These are phyloP conservation scores for Pogostemon cablin DNA, from an alignment of 257 asterid species.

Conservation along the genomic window DNA sequence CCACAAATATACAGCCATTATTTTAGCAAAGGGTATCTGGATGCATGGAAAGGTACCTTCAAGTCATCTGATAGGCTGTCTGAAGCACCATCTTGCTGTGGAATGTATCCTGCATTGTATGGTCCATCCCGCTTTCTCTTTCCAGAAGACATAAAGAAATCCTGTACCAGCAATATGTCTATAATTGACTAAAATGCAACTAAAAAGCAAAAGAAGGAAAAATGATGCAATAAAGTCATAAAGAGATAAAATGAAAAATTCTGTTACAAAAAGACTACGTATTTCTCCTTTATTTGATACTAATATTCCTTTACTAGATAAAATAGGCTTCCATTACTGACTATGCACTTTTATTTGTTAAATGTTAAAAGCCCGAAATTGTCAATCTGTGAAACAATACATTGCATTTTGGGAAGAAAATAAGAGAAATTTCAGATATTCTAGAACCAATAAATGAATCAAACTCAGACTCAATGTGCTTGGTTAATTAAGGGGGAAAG, in stretches of 20 bases:
- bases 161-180: slow-evolving; percentile 51
- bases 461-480: too few species aligned
- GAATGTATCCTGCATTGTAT: slow-evolving; percentile 71
- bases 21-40: slow-evolving; percentile 19
- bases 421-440: too few species aligned
- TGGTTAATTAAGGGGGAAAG: too few species aligned
- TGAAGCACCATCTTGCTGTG: slow-evolving; percentile 97
- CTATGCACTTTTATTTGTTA: neutral
- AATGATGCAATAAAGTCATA: neutral
- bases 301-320: neutral
- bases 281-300: neutral
- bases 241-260: neutral
- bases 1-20: neutral
- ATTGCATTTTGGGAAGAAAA: too few species aligned
- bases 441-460: too few species aligned
- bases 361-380: neutral
- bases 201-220: slow-evolving; percentile 1
- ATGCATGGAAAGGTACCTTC: slow-evolving; percentile 49
- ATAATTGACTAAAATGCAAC: slow-evolving; percentile 26
- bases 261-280: neutral
- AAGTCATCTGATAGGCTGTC: slow-evolving; percentile 50
- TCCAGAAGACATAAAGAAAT: slow-evolving; percentile 74
- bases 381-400: neutral
- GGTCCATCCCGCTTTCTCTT: slow-evolving; percentile 82
- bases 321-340: neutral